Conservation (phyloP, 1,284 basidiomycete genomes). For the Marasmius fiardii region DNA sequence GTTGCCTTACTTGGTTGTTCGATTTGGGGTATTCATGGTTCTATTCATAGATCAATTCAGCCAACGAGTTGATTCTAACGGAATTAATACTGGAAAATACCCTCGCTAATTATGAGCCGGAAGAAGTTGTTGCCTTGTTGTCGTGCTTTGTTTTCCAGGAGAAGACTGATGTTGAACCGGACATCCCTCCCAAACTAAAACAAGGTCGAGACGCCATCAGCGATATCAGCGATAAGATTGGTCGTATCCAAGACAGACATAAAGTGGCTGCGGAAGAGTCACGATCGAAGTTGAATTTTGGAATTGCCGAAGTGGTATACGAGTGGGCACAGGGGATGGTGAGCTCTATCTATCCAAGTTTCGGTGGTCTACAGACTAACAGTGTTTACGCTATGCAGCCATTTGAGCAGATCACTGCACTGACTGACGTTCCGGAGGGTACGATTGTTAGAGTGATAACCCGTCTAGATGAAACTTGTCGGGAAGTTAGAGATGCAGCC, state of each 20-base stretch:
- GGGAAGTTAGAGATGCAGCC: slow-evolving; percentile 96
- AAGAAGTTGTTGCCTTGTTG: slow-evolving; percentile 95
- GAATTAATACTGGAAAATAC: slow-evolving; percentile 97
- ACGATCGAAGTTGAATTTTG: slow-evolving; percentile 77
- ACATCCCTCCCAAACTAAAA: slow-evolving; percentile 74
- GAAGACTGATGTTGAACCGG: slow-evolving; percentile 87
- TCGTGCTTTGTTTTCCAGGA: slow-evolving; percentile 98
- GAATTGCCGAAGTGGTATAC: slow-evolving; percentile 93
- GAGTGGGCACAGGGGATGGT: slow-evolving; percentile 99
- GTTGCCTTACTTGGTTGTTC: slow-evolving; percentile 1
- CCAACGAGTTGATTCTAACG: slow-evolving; percentile 92
- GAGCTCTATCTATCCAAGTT: slow-evolving; percentile 21
- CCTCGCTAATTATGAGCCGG: slow-evolving; percentile 85
- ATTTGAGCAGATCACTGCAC: slow-evolving; percentile 88
- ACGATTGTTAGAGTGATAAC: slow-evolving; percentile 97
- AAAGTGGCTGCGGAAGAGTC: slow-evolving; percentile 81
- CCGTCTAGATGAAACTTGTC: slow-evolving; percentile 93
- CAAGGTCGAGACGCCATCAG: slow-evolving; percentile 79
- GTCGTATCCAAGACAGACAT: slow-evolving; percentile 73
- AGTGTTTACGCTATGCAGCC: slow-evolving; percentile 49
- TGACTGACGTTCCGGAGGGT: slow-evolving; percentile 96
- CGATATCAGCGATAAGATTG: slow-evolving; percentile 82
- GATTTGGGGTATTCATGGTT: neutral
- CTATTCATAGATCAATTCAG: slow-evolving; percentile 84
- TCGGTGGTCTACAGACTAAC: neutral